Evolutionary conservation across 2,329 filamentous ascomycete species (phyloP).

Genomic region (Akanthomyces uredinophilus): DNA sequence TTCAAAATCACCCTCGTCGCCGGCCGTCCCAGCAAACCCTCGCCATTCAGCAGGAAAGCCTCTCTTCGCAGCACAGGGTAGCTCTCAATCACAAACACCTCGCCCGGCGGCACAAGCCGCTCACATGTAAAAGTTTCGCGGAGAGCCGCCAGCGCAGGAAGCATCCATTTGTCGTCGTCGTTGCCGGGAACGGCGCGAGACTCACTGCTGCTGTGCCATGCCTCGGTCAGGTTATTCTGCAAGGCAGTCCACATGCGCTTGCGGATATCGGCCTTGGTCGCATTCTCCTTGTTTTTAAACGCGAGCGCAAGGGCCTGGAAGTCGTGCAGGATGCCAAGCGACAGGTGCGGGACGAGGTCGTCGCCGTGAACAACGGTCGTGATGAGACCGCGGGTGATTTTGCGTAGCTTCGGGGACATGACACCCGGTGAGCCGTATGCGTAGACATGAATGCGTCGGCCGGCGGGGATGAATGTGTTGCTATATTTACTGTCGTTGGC

Average conservation of each 20-base stretch:
- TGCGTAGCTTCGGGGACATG: slow-evolving; percentile 64
- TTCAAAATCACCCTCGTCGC: slow-evolving; percentile 65
- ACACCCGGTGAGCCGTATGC: slow-evolving; percentile 71
- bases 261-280: slow-evolving; percentile 62
- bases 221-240: slow-evolving; percentile 54
- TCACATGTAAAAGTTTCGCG: slow-evolving; percentile 62
- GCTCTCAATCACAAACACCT: slow-evolving; percentile 69
- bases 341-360: slow-evolving; percentile 69
- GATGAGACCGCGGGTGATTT: slow-evolving; percentile 66
- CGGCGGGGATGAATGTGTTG: slow-evolving; percentile 54
- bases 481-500: slow-evolving; percentile 22
- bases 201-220: slow-evolving; percentile 47
- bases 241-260: slow-evolving; percentile 62
- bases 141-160: slow-evolving; percentile 60
- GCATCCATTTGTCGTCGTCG: slow-evolving; percentile 65
- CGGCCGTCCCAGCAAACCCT: slow-evolving; percentile 54
- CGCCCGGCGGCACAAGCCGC: slow-evolving; percentile 69
- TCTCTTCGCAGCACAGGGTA: slow-evolving; percentile 62
- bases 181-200: slow-evolving; percentile 30
- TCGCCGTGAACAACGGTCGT: slow-evolving; percentile 69
- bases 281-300: slow-evolving; percentile 66
- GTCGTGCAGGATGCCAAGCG: slow-evolving; percentile 68
- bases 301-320: slow-evolving; percentile 66
- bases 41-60: slow-evolving; percentile 47
- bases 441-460: slow-evolving; percentile 71